Conservation (phyloP, 73 alveolate species). For the Paramecium octaurelia region DNA sequence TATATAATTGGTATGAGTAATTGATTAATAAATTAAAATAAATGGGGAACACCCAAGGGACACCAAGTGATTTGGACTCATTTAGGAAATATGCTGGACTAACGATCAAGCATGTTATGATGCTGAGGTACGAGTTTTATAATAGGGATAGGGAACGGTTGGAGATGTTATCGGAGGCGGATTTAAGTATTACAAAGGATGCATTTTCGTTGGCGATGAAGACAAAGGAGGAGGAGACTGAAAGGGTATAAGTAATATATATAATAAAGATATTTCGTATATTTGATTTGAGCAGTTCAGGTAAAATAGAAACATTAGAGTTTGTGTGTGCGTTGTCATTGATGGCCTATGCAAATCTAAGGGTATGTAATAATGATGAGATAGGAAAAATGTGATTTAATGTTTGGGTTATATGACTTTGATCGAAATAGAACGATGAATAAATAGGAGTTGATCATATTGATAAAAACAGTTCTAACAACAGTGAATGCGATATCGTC, state of each 20-base stretch:
- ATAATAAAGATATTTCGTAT: background rate
- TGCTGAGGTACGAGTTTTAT: constrained; percentile 29
- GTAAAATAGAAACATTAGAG: constrained; percentile 35
- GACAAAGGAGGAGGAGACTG: constrained; percentile 29
- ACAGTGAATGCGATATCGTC: constrained; percentile 75
- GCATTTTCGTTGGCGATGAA: constrained; percentile 7
- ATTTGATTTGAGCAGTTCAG: constrained; percentile 35
- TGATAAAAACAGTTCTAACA: constrained; percentile 79
- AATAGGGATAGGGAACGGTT: background rate
- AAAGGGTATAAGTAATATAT: background rate
- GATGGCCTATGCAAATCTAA: background rate
- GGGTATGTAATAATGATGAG: background rate
- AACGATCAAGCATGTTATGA: constrained; percentile 40
- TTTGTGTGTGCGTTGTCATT: constrained; percentile 30
- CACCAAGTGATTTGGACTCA: constrained; percentile 42
- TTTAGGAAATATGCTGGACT: constrained; percentile 46
- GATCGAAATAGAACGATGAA: constrained; percentile 85
- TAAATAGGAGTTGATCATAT: constrained; percentile 83
- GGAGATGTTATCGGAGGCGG: constrained; percentile 31
- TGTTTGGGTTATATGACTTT: constrained; percentile 85
- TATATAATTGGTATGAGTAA: background rate
- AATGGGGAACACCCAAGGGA: constrained; percentile 2
- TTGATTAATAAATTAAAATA: background rate
- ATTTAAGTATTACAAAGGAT: constrained; percentile 21
- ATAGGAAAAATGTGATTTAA: constrained; percentile 70